A percentile compares a stretch with the other conserved stretches of the same genome.
Evolutionary conservation across 306 rosid genomes (phyloP).

Genomic region (Myrica gale): DNA sequence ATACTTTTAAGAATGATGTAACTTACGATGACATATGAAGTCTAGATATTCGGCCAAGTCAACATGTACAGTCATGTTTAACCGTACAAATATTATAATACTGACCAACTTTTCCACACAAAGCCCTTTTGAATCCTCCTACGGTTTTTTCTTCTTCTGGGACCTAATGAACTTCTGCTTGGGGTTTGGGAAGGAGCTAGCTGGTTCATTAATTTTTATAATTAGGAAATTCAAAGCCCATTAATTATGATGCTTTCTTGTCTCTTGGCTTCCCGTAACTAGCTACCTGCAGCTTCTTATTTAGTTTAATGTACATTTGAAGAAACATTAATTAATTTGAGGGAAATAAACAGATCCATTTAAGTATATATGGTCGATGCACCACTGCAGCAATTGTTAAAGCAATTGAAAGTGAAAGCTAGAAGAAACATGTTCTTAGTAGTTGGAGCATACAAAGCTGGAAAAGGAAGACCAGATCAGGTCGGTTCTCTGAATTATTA

Average conservation of each 20-base stretch:
- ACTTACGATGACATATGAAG: background rate
- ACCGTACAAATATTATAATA: background rate
- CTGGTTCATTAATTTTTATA: background rate
- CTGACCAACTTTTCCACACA: background rate
- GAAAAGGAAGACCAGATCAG: background rate
- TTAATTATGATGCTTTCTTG: background rate
- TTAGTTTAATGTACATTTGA: constrained; percentile 11
- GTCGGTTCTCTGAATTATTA: too few relatives aligned
- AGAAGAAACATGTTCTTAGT: background rate
- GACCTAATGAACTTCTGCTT: constrained; percentile 33
- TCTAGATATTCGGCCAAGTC: constrained; percentile 24
- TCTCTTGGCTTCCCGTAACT: constrained; percentile 9
- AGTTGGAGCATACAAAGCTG: background rate
- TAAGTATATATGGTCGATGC: constrained; percentile 8
- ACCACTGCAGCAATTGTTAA: background rate
- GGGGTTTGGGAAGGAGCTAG: constrained; percentile 30
- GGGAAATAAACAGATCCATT: constrained; percentile 14
- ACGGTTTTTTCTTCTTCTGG: constrained; percentile 17
- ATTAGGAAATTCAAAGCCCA: background rate
- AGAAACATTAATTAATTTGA: constrained; percentile 22
- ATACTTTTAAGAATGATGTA: constrained; percentile 11
- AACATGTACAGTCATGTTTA: constrained; percentile 21
- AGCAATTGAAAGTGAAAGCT: background rate
- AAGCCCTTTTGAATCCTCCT: constrained; percentile 22
- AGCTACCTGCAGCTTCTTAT: background rate